These are phyloP conservation scores for Ophiostoma tasmaniense DNA, from an alignment of 2,329 filamentous ascomycete genomes.

Conservation along the genomic window DNA sequence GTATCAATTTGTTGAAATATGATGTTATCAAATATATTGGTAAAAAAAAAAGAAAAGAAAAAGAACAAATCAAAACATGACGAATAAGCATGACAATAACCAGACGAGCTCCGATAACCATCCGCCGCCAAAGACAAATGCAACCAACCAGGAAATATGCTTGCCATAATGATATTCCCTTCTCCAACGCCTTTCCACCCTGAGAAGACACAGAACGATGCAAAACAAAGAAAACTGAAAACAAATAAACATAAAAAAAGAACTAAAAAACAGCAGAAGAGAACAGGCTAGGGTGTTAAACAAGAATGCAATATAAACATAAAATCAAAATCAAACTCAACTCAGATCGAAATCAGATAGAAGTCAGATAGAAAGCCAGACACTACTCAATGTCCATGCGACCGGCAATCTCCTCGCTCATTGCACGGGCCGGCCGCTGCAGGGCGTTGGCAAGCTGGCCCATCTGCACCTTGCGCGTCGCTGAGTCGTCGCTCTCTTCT, in stretches of 20 bases:
- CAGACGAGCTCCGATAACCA: not conserved
- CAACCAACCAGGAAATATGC: not conserved
- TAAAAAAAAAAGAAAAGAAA: not conserved
- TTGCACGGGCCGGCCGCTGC: constrained; percentile 37
- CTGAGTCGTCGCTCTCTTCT: constrained; percentile 31
- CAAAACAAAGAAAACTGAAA: not conserved
- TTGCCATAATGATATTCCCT: not conserved
- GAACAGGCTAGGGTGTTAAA: not conserved
- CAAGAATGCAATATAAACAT: not conserved
- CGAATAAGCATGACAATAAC: not conserved
- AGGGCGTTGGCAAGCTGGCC: constrained; percentile 24
- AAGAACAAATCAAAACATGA: not conserved
- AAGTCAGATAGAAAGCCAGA: not conserved
- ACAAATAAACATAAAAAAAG: not conserved
- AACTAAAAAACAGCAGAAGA: not conserved
- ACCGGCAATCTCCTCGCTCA: constrained; percentile 55
- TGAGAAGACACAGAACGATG: not conserved
- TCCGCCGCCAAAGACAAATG: not conserved
- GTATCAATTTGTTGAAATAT: not conserved
- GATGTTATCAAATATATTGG: not conserved
- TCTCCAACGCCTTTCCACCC: constrained; percentile 2
- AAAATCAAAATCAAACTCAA: not conserved
- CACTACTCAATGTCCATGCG: constrained; percentile 51
- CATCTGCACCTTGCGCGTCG: constrained; percentile 24
- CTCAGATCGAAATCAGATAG: not conserved